phyloP scores from a whole-genome alignment of 257 asterid species.

The Fraxinus excelsior region DNA sequence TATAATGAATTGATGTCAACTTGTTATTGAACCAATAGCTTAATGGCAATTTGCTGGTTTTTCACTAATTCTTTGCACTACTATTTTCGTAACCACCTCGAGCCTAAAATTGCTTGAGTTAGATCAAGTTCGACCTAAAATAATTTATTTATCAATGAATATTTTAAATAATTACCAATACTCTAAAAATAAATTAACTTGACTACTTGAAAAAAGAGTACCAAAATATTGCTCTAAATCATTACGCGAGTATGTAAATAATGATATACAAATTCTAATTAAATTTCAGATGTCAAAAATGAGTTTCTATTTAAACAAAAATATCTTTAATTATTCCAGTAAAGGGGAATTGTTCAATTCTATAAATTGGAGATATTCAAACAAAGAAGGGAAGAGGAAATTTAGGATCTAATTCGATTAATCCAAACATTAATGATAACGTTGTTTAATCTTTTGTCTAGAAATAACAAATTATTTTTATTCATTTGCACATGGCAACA shows the following conservation, averaged over 20 bases:
- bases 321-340: background rate
- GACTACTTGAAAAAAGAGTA: too few species aligned
- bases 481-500: background rate
- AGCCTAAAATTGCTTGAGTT: background rate
- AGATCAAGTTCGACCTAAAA: background rate
- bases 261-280: too few species aligned
- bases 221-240: too few species aligned
- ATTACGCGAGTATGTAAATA: too few species aligned
- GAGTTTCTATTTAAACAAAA: background rate
- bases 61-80: too few species aligned
- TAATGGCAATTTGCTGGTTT: too few species aligned
- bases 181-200: too few species aligned
- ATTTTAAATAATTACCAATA: too few species aligned
- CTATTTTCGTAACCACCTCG: background rate
- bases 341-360: background rate
- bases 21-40: too few species aligned
- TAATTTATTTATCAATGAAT: too few species aligned
- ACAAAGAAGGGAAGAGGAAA: background rate
- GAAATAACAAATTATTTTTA: background rate
- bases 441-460: background rate
- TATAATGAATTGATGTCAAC: too few species aligned
- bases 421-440: background rate
- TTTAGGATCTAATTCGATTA: background rate
- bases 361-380: background rate
- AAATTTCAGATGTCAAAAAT: background rate